These are phyloP conservation scores for Saprolegnia diclina DNA, from an alignment of 352 stramenopile species.

Conservation along the genomic window DNA sequence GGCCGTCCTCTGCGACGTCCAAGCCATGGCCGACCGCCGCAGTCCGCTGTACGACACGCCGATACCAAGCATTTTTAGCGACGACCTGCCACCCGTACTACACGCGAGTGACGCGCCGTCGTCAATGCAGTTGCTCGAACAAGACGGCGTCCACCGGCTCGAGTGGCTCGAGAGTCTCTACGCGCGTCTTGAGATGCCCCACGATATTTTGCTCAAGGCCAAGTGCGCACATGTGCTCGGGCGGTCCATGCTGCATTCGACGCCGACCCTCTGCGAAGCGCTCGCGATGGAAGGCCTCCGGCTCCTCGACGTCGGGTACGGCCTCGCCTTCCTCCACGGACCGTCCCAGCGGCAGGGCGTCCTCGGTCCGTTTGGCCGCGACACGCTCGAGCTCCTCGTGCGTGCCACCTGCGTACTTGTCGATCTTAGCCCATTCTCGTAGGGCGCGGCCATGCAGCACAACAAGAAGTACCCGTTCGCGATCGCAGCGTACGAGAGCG, in stretches of 20 bases:
- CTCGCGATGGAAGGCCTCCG: constrained; percentile 71
- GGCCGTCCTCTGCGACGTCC: constrained; percentile 70
- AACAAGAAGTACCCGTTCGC: constrained; percentile 85
- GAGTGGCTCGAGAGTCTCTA: constrained; percentile 54
- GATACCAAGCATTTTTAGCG: constrained; percentile 49
- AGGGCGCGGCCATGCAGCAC: constrained; percentile 72
- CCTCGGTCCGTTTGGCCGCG: constrained; percentile 59
- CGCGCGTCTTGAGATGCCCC: constrained; percentile 39
- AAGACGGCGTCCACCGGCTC: constrained; percentile 36
- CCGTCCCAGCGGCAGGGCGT: constrained; percentile 42
- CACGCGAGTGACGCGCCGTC: constrained; percentile 19
- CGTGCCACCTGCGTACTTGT: background rate
- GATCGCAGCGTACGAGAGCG: constrained; percentile 74
- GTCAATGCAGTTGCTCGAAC: constrained; percentile 48
- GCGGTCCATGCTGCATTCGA: constrained; percentile 43
- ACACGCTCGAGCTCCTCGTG: constrained; percentile 53
- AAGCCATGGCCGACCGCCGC: constrained; percentile 69
- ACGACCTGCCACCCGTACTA: background rate
- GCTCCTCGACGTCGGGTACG: constrained; percentile 54
- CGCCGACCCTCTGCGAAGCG: constrained; percentile 54
- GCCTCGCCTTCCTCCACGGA: constrained; percentile 16
- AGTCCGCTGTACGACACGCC: constrained; percentile 59
- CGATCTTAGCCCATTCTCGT: background rate
- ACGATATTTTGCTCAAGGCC: constrained; percentile 63
- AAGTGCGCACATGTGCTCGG: constrained; percentile 63